These are phyloP conservation scores for sunflower (Helianthus annuus) DNA, from an alignment of 129 eudicot species.

Conservation along the genomic window DNA sequence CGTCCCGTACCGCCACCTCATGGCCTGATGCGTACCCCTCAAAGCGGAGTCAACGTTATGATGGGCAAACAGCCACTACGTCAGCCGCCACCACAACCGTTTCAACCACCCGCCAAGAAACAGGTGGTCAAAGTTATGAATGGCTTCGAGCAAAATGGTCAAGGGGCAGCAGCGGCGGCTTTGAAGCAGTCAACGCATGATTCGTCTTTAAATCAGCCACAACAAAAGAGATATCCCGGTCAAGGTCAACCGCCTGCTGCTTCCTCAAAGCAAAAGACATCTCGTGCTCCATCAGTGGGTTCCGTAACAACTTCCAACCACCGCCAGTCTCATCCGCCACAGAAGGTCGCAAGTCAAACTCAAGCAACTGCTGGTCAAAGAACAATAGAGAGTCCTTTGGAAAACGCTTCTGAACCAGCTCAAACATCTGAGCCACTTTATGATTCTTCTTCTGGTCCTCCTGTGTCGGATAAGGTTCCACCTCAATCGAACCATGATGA, in stretches of 20 bases:
- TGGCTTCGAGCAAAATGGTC: constrained; percentile 51
- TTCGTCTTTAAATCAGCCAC: constrained; percentile 38
- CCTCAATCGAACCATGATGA: constrained; percentile 45
- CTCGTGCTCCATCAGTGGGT: constrained; percentile 29
- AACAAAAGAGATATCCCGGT: constrained; percentile 46
- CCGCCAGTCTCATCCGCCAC: constrained; percentile 44
- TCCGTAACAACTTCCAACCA: constrained; percentile 40
- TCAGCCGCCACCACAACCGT: constrained; percentile 38
- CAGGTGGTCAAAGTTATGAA: constrained; percentile 57
- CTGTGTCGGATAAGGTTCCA: constrained; percentile 30
- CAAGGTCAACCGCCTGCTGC: constrained; percentile 47
- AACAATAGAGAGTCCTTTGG: constrained; percentile 39
- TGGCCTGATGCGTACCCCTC: constrained; percentile 53
- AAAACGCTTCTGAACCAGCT: constrained; percentile 43
- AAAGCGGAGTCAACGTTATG: constrained; percentile 47
- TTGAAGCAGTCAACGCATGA: constrained; percentile 41
- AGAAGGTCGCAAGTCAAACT: constrained; percentile 48
- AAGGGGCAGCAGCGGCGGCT: constrained; percentile 28
- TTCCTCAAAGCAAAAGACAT: constrained; percentile 35
- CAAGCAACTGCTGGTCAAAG: constrained; percentile 42
- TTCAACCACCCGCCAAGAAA: constrained; percentile 63
- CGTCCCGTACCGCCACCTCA: constrained; percentile 49
- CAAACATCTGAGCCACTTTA: constrained; percentile 42
- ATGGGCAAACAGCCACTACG: constrained; percentile 47
- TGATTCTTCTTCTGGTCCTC: constrained; percentile 46